A percentile compares a stretch with the other conserved stretches of the same genome.
phyloP scores from a whole-genome alignment of 2,329 filamentous ascomycete species.

The Pseudocercospora eumusae region DNA sequence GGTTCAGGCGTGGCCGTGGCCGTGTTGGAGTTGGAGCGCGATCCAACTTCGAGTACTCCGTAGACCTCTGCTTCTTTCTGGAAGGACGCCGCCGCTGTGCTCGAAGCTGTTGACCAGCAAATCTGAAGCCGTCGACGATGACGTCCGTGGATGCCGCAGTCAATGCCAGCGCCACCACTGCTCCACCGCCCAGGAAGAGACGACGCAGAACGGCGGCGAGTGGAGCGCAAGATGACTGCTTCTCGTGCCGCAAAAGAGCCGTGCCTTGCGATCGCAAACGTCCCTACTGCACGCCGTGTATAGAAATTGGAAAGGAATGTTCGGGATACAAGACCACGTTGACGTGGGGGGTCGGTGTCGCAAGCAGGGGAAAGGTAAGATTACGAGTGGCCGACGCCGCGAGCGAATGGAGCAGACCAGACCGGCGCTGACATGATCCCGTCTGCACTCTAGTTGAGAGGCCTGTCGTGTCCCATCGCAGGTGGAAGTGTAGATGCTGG shows the following conservation, averaged over 20 bases:
- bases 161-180: constrained; percentile 12
- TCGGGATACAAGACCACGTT: constrained; percentile 95
- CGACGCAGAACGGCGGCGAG: constrained; percentile 85
- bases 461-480: constrained; percentile 71
- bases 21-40: not conserved
- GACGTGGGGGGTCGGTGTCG: constrained; percentile 95
- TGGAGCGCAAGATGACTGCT: constrained; percentile 92
- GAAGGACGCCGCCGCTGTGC: constrained; percentile 1
- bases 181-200: constrained; percentile 58
- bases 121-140: constrained; percentile 14
- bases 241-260: constrained; percentile 81
- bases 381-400: not conserved
- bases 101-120: too few species aligned
- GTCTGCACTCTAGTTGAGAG: constrained; percentile 58
- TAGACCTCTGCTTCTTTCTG: constrained; percentile 3
- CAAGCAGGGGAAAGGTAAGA: constrained; percentile 76
- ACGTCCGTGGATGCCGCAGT: constrained; percentile 19
- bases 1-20: not conserved
- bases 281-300: constrained; percentile 92
- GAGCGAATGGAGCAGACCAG: not conserved
- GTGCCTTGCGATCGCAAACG: constrained; percentile 86
- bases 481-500: constrained; percentile 40
- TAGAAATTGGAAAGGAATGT: constrained; percentile 88
- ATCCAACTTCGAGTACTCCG: not conserved
- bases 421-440: not conserved